Evolutionary conservation across 2,329 filamentous ascomycete genomes (phyloP).

Genomic region (Exserohilum turcica): DNA sequence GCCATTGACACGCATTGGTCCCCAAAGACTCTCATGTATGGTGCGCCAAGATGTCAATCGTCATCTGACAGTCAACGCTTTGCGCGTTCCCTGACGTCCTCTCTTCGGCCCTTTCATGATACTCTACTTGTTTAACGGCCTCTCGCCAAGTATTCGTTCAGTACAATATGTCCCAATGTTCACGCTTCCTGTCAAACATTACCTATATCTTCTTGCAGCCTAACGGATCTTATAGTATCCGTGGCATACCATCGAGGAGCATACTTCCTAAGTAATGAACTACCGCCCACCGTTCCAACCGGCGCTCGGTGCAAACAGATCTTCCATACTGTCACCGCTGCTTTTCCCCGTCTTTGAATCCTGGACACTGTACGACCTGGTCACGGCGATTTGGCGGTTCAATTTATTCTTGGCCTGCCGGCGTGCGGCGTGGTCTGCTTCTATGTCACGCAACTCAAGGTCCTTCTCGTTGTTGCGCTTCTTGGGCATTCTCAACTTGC

Average conservation of each 20-base stretch:
- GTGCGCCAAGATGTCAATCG: not conserved
- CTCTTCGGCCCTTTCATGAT: not conserved
- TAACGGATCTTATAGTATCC: not conserved
- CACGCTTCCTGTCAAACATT: not conserved
- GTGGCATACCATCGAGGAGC: no score
- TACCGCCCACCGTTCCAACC: conserved; percentile 13
- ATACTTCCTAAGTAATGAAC: not conserved
- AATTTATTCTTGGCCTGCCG: not conserved
- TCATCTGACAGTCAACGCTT: not conserved
- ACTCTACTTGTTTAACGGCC: not conserved
- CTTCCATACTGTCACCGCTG: conserved; percentile 17
- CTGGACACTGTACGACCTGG: conserved; percentile 14
- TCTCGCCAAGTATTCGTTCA: not conserved
- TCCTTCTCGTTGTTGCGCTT: conserved; percentile 8
- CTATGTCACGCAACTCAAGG: conserved; percentile 10
- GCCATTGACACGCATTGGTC: not conserved
- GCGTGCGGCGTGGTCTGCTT: not conserved
- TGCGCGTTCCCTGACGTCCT: not conserved
- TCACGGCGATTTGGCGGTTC: conserved; percentile 14
- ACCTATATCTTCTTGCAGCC: not conserved
- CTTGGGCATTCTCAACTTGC: conserved; percentile 12
- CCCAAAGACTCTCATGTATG: not conserved
- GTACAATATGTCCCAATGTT: not conserved
- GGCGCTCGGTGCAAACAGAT: conserved; percentile 12
- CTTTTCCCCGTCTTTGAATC: conserved; percentile 6